A percentile compares a stretch with the other conserved stretches of the same genome.
Evolutionary conservation across 805 yeast genomes (phyloP).

Genomic region (Kuraishia molischiana): DNA sequence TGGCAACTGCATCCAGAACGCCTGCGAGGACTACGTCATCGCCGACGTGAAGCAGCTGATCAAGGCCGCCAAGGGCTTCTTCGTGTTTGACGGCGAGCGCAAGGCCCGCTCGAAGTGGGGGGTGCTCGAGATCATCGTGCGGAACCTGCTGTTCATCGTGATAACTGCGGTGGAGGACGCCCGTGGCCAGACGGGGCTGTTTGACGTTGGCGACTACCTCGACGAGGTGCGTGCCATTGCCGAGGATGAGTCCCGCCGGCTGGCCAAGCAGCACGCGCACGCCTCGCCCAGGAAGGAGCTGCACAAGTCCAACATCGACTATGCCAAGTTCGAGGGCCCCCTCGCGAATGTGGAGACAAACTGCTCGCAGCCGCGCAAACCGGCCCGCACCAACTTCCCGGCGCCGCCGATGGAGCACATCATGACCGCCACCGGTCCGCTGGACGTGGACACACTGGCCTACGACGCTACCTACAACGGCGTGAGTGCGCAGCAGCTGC

Average conservation of each 20-base stretch:
- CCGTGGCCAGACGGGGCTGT: slow-evolving; percentile 5
- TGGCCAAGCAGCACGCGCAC: neutral
- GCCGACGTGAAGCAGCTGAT: slow-evolving; percentile 16
- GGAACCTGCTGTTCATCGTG: slow-evolving; percentile 14
- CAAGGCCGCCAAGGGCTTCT: slow-evolving; percentile 8
- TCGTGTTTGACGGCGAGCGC: slow-evolving; percentile 5
- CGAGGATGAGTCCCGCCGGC: neutral
- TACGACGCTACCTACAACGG: neutral
- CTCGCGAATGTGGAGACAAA: neutral
- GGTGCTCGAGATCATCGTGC: slow-evolving; percentile 9
- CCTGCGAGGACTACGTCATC: slow-evolving; percentile 6
- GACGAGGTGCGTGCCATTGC: slow-evolving; percentile 7
- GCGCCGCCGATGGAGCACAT: neutral
- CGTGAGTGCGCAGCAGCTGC: neutral
- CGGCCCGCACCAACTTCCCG: neutral
- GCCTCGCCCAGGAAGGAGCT: neutral
- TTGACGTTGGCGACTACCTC: slow-evolving; percentile 12
- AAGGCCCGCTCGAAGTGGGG: slow-evolving; percentile 7
- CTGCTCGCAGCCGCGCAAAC: neutral
- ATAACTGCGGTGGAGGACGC: slow-evolving; percentile 9
- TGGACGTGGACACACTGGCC: too few relatives aligned
- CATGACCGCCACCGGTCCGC: neutral
- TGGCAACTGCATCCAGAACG: slow-evolving; percentile 15
- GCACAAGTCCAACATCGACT: neutral
- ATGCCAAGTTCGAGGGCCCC: neutral